These are phyloP conservation scores for Cetradonia linearis DNA, from an alignment of 495 filamentous ascomycete genomes.

Conservation along the genomic window DNA sequence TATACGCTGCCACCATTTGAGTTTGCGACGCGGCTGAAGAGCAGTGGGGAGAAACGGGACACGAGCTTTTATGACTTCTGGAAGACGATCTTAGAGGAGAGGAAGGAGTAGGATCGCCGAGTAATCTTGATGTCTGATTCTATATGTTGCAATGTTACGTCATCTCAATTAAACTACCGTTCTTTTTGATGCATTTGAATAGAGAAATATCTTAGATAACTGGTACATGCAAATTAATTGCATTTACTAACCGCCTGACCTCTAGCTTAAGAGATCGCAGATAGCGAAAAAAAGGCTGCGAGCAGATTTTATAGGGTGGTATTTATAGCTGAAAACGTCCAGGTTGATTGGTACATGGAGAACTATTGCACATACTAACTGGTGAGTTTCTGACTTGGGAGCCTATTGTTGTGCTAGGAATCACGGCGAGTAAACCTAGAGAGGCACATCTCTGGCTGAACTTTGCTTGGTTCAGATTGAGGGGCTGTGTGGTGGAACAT, in stretches of 20 bases:
- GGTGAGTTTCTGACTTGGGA: no score
- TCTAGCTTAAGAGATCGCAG: no score
- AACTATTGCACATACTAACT: no score
- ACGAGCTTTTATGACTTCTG: constrained; percentile 12
- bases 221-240: no score
- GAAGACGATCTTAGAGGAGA: constrained; percentile 9
- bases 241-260: no score
- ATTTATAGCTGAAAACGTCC: no score
- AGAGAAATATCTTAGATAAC: no score
- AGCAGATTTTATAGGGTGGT: no score
- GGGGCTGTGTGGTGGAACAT: not conserved
- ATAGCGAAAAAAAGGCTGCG: no score
- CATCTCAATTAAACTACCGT: not conserved
- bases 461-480: not conserved
- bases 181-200: no score
- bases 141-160: not conserved
- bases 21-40: not conserved
- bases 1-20: not conserved
- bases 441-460: not conserved
- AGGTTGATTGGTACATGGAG: no score
- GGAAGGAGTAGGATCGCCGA: not conserved
- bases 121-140: not conserved
- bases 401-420: not conserved
- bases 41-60: not conserved
- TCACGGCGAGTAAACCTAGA: not conserved